Base-by-base conservation (phyloP, 1,284 basidiomycete genomes). In the Mycosarcoma maydis region DNA sequence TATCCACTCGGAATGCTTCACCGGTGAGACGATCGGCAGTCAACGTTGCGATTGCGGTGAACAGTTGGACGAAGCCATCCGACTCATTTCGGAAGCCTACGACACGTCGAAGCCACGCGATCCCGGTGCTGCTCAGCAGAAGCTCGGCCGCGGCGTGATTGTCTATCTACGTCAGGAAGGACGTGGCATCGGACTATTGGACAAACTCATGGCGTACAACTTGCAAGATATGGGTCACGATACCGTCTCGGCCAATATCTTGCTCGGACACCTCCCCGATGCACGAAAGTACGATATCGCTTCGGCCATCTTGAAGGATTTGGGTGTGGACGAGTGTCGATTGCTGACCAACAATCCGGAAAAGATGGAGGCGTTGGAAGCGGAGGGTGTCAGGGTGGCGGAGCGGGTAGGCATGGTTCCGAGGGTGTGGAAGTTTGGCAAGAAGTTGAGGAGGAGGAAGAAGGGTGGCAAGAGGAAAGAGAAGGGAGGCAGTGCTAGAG, bases 41-140 rank as follows among this genome's bases (percentile, higher is more conserved):
- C 94, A 97, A 90, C 90, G 96, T 27, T 99, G 96, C 82, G 96
- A 99, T 82, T 99, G 96, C 79, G 96, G 96, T 17, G 94, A 98
- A 83, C 96, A 99, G 82, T 86, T 99, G 14, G 94, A 98, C 83
- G 94, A 98, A 82, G 94, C 96, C 23, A 89, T 98, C 72, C 88
- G 93, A 9, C 89, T 90, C 69, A 98, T 99, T 71, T 90, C 67
- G 3, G 57, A 71, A 22, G 67, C 56, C 4, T 65, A 60, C 41
- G 42, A 47, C 7, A 38, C 85, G 82, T 7, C 86, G 89, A 45
- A 17, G 14, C 54, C 0, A 37, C 47, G 19, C 36, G 10, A n/a
- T 10, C 26, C 16, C 17, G 4, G 11, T 16, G 29, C 36, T 26
- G 29, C 27, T 22, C 46, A n/a, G 27, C 22, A 30, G 5, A 60